Conservation (phyloP, 2,329 filamentous ascomycete genomes). For the Scedosporium boydii region DNA sequence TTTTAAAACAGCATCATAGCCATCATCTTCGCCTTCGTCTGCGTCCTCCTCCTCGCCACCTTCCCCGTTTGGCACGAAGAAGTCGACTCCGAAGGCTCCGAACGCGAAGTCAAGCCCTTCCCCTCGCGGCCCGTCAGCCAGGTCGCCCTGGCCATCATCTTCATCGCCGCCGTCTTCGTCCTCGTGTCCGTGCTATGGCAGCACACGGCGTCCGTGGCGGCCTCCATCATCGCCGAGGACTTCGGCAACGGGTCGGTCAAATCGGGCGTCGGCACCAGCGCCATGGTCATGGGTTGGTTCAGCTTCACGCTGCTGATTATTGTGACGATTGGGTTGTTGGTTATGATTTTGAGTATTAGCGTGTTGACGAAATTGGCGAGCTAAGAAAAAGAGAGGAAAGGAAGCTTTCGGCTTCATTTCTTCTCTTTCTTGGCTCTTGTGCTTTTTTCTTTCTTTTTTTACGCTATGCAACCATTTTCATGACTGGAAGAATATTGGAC, state of each 20-base stretch:
- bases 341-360: slow-evolving; percentile 93
- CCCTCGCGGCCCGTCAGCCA: slow-evolving; percentile 88
- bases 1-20: slow-evolving; percentile 70
- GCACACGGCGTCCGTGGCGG: slow-evolving; percentile 92
- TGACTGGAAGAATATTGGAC: not conserved
- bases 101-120: slow-evolving; percentile 88
- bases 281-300: slow-evolving; percentile 98
- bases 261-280: slow-evolving; percentile 82
- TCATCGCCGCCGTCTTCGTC: slow-evolving; percentile 60
- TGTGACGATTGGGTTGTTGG: slow-evolving; percentile 85
- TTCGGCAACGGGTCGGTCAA: slow-evolving; percentile 82
- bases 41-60: slow-evolving; percentile 86
- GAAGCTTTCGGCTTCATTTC: not conserved
- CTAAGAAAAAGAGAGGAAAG: not conserved
- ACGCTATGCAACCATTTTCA: not conserved
- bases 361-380: slow-evolving; percentile 55
- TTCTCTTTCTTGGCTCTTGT: not conserved
- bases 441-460: not conserved
- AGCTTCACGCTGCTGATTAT: slow-evolving; percentile 88
- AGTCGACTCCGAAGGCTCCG: slow-evolving; percentile 67
- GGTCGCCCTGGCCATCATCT: slow-evolving; percentile 87
- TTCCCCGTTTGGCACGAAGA: slow-evolving; percentile 98
- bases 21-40: slow-evolving; percentile 93
- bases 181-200: slow-evolving; percentile 78
- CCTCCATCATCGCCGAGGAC: slow-evolving; percentile 86